Base-by-base conservation (phyloP, 2,329 filamentous ascomycete genomes). In the Emericellopsis atlantica region DNA sequence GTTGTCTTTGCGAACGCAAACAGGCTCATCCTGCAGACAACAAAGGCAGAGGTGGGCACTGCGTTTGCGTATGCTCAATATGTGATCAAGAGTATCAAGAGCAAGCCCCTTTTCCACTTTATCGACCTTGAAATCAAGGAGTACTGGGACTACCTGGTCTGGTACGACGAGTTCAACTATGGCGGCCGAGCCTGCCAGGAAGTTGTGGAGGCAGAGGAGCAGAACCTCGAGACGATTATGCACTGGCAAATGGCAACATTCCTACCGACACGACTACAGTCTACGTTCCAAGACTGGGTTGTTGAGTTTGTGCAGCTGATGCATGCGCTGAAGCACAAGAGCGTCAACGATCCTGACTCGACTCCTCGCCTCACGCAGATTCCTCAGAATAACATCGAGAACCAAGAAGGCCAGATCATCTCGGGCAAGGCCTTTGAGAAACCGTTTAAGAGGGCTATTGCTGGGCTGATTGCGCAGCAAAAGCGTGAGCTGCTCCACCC, bases 81-180 rank as follows among this genome's bases (percentile, higher is more conserved):
- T 62, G 93, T 98, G 46, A 74, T 98, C 53, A 95, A 95, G 65
- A 94, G 89, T 0, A 95, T 99, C 65, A 90, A 94, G 61, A 80
- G 79, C 43, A 95, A 95, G 54, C 88, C 92, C 0, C 73, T 95
- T 0, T 99, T 99, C 64, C 86, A 95, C 59, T 98, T 98, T 56
- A 79, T 99, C 47, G 92, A 98, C 52, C 71, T 99, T 4, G 86
- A 95, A 51, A 92, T 99, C 60, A 95, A 90, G 50, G 92, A 98
- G 57, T 99, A 95, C 61, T 99, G 92, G 92, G 92, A 99, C 59
- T 96, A 95, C 53, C 77, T 99, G 0, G 80, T 95, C 4, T 99
- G 92, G 92, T 96, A 96, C 50, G 92, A 99, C 51, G 87, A 95
- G 61, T 95, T 90, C 70, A 98, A 99, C 66, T 96, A 96, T 53